Evolutionary conservation across 164 flowering plant genomes (phyloP).

Genomic region (Tinospora cordifolia): DNA sequence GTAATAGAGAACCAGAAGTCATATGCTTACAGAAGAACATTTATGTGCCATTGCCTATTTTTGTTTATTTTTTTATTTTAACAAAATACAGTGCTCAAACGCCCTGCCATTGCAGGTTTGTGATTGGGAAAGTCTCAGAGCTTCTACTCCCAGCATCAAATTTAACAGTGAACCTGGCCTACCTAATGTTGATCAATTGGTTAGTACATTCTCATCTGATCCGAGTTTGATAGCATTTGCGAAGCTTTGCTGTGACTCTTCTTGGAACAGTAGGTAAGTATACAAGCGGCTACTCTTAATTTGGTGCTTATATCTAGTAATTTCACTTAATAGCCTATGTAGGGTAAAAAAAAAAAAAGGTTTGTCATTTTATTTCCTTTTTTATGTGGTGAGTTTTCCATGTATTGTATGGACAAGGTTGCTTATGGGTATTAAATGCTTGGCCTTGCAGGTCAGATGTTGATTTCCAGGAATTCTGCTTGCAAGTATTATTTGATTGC

Average conservation of each 20-base stretch:
- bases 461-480: conserved; percentile 86
- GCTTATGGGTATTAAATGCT: not conserved
- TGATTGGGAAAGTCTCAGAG: conserved; percentile 42
- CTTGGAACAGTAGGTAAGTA: conserved; percentile 72
- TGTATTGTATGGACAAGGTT: not conserved
- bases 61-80: no score
- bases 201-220: conserved; percentile 86
- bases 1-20: no score
- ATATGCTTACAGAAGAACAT: no score
- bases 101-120: conserved; percentile 45
- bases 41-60: not conserved
- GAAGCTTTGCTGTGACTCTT: conserved; percentile 77
- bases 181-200: conserved; percentile 69
- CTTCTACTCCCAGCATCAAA: conserved; percentile 19
- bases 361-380: not conserved
- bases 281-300: not conserved
- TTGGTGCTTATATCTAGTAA: not conserved
- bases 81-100: not conserved
- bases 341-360: not conserved
- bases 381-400: not conserved
- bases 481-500: conserved; percentile 93
- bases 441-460: conserved; percentile 54
- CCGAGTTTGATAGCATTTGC: conserved; percentile 96
- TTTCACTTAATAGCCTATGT: not conserved
- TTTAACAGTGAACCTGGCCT: conserved; percentile 30